These are phyloP conservation scores for Hypsizygus ulmarius DNA, from an alignment of 1,284 basidiomycete species.

Conservation along the genomic window DNA sequence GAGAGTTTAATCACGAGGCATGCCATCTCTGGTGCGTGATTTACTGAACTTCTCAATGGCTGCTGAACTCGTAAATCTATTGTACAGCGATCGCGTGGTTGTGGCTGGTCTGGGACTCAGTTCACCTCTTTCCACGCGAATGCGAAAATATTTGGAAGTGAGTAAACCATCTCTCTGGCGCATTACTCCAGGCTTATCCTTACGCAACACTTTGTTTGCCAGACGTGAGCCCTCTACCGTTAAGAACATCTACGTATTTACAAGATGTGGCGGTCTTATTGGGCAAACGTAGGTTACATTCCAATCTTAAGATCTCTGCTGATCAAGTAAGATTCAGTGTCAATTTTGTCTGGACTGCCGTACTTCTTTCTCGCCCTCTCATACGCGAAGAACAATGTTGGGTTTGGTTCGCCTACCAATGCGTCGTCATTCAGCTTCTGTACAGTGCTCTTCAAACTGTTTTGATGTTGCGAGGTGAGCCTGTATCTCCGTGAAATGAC, in stretches of 20 bases:
- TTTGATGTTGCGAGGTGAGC: conserved; percentile 15
- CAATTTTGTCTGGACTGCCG: conserved; percentile 11
- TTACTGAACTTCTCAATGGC: neutral
- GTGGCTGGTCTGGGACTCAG: conserved; percentile 14
- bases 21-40: conserved; percentile 9
- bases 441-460: conserved; percentile 12
- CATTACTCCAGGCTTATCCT: neutral
- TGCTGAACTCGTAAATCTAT: neutral
- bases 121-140: conserved; percentile 9
- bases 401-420: conserved; percentile 16
- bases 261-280: conserved; percentile 11
- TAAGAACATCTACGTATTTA: conserved; percentile 9
- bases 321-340: conserved; percentile 2
- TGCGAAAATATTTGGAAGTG: conserved; percentile 14
- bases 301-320: neutral
- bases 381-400: conserved; percentile 3
- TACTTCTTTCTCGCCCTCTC: conserved; percentile 7
- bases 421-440: conserved; percentile 10
- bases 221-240: neutral
- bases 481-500: neutral
- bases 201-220: neutral
- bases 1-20: conserved; percentile 9
- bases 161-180: neutral
- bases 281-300: conserved; percentile 12
- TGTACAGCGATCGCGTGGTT: conserved; percentile 9